Evolutionary conservation across 2,329 filamentous ascomycete genomes (phyloP).

Genomic region (Paecilomyces niveus): DNA sequence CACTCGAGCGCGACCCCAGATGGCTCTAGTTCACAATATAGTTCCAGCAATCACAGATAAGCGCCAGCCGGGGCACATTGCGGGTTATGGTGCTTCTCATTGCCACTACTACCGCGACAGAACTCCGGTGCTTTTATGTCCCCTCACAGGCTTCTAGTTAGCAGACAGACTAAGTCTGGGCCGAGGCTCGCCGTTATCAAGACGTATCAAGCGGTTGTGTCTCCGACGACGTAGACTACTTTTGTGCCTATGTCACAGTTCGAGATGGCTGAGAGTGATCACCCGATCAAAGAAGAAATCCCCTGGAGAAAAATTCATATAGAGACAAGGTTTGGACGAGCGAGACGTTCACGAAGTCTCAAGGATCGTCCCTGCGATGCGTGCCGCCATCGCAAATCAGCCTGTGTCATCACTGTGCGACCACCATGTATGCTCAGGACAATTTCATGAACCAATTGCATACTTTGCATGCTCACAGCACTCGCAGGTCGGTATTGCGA

Average conservation of each 20-base stretch:
- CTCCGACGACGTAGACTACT: not conserved
- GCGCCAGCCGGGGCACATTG: not conserved
- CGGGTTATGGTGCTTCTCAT: not conserved
- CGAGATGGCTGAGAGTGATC: not conserved
- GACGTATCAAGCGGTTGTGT: not conserved
- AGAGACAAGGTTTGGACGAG: constrained; percentile 2
- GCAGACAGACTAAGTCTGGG: not conserved
- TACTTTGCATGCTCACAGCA: not conserved
- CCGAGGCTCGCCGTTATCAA: not conserved
- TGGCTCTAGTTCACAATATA: not conserved
- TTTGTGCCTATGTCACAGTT: not conserved
- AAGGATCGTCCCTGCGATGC: constrained; percentile 43
- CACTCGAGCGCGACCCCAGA: not conserved
- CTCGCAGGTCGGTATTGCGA: constrained; percentile 22
- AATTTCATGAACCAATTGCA: not conserved
- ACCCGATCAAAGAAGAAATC: not conserved
- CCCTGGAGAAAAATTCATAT: not conserved
- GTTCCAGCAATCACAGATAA: not conserved
- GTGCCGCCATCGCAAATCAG: constrained; percentile 41
- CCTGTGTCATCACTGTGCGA: constrained; percentile 39
- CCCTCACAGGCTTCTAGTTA: not conserved
- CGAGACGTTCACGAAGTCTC: constrained; percentile 26
- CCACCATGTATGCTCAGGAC: constrained; percentile 39
- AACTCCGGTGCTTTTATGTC: not conserved
- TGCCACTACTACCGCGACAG: not conserved